Base-by-base conservation (phyloP, 441 rosid genomes). In the Dalechampia spathulata region DNA sequence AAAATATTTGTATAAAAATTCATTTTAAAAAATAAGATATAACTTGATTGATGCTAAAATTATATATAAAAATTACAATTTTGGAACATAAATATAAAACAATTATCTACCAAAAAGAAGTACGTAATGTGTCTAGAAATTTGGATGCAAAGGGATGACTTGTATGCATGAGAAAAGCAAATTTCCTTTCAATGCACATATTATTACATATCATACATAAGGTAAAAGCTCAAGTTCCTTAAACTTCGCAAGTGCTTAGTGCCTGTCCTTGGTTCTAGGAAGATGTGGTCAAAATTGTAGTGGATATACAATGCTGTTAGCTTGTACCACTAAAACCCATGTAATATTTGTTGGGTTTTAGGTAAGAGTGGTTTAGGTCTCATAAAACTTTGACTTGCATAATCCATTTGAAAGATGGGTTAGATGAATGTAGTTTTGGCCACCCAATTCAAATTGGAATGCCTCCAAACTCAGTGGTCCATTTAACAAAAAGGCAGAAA, bases 401-500 rank as follows among this genome's bases (percentile, higher is more conserved):
- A n/a, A 49, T 49, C 53, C 25, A 28, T 28, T 28, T n/a, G n/a
- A n/a, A n/a, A n/a, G 16, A 50, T 50, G 23, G 22, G 7, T 28
- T 9, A 49, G 22, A 8, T 15, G 14, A 6, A 3, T 7, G 34
- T 30, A 14, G 15, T 21, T 52, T 45, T 44, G 25, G 28, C 42
- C 50, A 30, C 20, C 32, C 39, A 57, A 57, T 57, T 57, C 39
- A 43, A 43, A 44, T 4, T 30, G 11, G 61, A 46, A 57, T 44
- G 50, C 42, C 50, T 30, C 48, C 56, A 49, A 60, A 30, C 0
- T 6, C 1, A 47, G 40, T 26, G 48, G 63, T 58, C 54, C 63
- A 36, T 19, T 11, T 39, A 39, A 2, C 1, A 38, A 53, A 7
- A 21, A 23, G 19, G 7, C 14, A 15, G 39, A 23, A 39, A 19